Evolutionary conservation across 352 stramenopile genomes (phyloP), one percentile per base, ranked within the genome.

Genomic region (Sclerospora graminicola): DNA sequence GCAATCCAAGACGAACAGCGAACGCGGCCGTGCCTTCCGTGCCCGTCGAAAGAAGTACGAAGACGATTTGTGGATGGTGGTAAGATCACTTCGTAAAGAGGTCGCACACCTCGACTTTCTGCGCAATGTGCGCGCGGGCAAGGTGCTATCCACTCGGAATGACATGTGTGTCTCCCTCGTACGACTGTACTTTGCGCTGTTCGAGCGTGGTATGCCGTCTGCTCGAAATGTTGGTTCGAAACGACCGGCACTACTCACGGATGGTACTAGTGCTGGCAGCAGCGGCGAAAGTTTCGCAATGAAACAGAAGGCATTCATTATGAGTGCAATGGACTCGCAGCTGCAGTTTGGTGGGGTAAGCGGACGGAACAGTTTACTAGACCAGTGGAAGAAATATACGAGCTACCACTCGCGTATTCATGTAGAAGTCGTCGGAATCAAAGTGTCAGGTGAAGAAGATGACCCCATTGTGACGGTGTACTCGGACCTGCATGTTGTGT

Each of bases 11-110:
- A 75, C 51, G 13, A 84, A 84, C 55, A 82, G 69, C 41, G 72
- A 82, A 40, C 72, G 72, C 26, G 69, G 67, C 16, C 71, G 68
- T 27, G 64, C 52, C 35, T 84, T 82, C 43, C 72, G 72, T 27
- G 67, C 64, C 2, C 72, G 70, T 27, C 64, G 65, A 32, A 75
- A 68, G 39, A 42, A 63, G 39, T 63, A 81, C 45, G 67, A 82
- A 35, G 46, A 49, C 26, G 39, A 64, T 0, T 67, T 84, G 14
- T 11, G 51, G 27, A 48, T 47, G 8, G 31, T 70, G 19, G 64
- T 84, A 15, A 24, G 34, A 2, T 60, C 57, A 0, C 29, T 84
- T 41, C 69, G 60, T 11, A 52, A 51, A 14, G 55, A 82, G n/a
- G 72, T 84, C 28, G 39, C 51, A 14, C 60, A 81, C 26, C 66